Evolutionary conservation across 192 early-diverging fungal genomes (phyloP).

Genomic region (Funneliformis mosseae): DNA sequence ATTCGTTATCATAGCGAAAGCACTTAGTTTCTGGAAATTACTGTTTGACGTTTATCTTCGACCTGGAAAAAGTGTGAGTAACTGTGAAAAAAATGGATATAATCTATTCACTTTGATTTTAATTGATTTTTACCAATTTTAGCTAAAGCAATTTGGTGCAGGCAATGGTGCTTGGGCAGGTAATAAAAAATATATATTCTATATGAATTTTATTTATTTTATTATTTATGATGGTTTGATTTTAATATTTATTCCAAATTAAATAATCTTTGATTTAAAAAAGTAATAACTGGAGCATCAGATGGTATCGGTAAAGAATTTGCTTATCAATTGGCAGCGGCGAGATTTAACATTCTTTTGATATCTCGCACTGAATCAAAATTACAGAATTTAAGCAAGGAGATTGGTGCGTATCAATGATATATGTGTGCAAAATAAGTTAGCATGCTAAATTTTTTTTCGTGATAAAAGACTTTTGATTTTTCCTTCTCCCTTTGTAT

Average conservation of each 20-base stretch:
- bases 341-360: conserved; percentile 82
- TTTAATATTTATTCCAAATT: not conserved
- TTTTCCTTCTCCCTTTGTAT: not conserved
- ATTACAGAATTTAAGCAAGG: conserved; percentile 70
- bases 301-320: conserved; percentile 97
- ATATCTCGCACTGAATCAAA: conserved; percentile 83
- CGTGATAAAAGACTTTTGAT: not conserved
- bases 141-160: conserved; percentile 61
- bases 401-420: conserved; percentile 49
- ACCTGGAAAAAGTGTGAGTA: conserved; percentile 50
- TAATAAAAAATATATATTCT: conserved; percentile 28
- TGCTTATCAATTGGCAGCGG: conserved; percentile 84
- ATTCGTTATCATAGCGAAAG: not conserved
- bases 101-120: not conserved
- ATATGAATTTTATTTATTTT: too few relatives aligned
- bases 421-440: too few relatives aligned
- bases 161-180: conserved; percentile 65
- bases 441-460: too few relatives aligned
- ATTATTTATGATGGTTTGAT: not conserved
- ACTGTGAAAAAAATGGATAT: too few relatives aligned
- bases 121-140: not conserved
- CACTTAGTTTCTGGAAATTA: conserved; percentile 46
- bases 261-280: not conserved
- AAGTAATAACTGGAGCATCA: conserved; percentile 92
- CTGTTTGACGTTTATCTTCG: conserved; percentile 46